Conservation (phyloP, 306 rosid genomes). For the Cicer judaicum region DNA sequence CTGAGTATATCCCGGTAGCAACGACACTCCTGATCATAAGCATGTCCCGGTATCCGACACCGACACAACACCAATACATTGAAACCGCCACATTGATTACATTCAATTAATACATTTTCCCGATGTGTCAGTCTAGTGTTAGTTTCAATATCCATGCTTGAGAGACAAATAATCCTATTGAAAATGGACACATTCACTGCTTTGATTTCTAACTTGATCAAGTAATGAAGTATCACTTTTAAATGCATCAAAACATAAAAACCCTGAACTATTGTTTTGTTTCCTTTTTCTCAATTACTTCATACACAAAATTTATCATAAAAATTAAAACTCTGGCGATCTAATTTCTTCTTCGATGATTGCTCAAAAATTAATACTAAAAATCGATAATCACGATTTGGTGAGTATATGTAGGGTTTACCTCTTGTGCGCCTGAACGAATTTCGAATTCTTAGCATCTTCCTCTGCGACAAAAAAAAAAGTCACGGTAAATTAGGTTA, state of each 20-base stretch:
- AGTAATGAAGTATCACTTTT: background rate
- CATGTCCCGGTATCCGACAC: no score
- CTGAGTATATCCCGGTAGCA: background rate
- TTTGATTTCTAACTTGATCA: background rate
- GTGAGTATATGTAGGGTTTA: background rate
- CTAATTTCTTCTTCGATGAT: background rate
- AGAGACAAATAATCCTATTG: background rate
- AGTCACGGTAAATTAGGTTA: background rate
- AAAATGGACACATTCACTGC: background rate
- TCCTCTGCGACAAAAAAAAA: conserved; percentile 36
- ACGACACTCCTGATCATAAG: no score
- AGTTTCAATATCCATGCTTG: no score
- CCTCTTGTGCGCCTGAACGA: conserved; percentile 43
- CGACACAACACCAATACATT: no score
- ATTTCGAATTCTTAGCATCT: conserved; percentile 41
- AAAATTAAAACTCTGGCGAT: background rate
- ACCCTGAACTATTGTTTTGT: background rate
- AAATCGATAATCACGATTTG: background rate
- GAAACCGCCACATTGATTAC: no score
- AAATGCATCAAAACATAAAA: background rate
- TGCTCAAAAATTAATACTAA: background rate
- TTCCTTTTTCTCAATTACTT: background rate
- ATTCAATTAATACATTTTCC: no score
- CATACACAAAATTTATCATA: background rate
- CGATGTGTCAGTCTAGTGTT: no score